These are phyloP conservation scores for Aspergillus nidulans DNA, from an alignment of 495 filamentous ascomycete species.

Conservation along the genomic window DNA sequence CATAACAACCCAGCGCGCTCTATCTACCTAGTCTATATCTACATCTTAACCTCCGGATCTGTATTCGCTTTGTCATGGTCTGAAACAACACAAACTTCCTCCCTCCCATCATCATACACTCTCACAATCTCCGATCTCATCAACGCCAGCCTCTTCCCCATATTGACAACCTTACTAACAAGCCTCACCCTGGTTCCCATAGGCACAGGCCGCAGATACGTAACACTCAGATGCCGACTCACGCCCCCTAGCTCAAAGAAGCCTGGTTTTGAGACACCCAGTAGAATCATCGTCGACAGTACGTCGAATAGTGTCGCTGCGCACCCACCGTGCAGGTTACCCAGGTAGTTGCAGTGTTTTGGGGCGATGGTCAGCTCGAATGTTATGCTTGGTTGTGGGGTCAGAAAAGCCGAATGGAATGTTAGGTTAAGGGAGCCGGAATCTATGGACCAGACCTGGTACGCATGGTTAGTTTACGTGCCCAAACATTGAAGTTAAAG, in stretches of 20 bases:
- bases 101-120: constrained; percentile 29
- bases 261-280: constrained; percentile 53
- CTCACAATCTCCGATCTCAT: constrained; percentile 38
- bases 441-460: constrained; percentile 37
- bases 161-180: constrained; percentile 58
- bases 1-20: background rate
- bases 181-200: constrained; percentile 47
- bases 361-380: constrained; percentile 49
- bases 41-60: constrained; percentile 40
- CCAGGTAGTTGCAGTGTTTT: constrained; percentile 52
- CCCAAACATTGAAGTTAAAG: too few species aligned
- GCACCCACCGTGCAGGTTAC: constrained; percentile 68
- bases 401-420: constrained; percentile 38
- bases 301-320: constrained; percentile 63
- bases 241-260: constrained; percentile 63
- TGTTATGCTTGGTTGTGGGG: constrained; percentile 24
- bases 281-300: constrained; percentile 56
- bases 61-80: constrained; percentile 69
- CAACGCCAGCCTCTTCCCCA: constrained; percentile 53
- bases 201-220: constrained; percentile 61
- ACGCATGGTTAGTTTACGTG: background rate
- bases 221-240: constrained; percentile 60
- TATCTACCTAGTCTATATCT: constrained; percentile 6
- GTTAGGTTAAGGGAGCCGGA: constrained; percentile 29
- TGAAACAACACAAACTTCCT: constrained; percentile 54